Base-by-base conservation (phyloP, 345 rosid genomes). In the Arabidopsis suecica region DNA sequence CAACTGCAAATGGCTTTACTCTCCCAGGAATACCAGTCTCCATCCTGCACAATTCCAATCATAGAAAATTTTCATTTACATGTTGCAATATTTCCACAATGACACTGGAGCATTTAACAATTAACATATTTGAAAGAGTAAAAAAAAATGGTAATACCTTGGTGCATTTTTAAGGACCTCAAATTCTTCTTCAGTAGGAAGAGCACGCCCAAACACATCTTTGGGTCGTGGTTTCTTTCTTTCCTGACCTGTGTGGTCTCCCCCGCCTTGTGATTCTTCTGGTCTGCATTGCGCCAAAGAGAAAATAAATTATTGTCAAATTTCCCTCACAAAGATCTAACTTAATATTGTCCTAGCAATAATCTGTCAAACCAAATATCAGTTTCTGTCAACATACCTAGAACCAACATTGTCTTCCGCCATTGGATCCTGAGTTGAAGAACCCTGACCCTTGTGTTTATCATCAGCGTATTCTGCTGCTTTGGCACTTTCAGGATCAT, bases 201-300 rank as follows among this genome's bases (percentile, higher is more conserved):
- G 84, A 65, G 93, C n/a, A 64, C 96, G 99, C 63, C 99, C 99
- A 74, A 90, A 95, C 59, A 89, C 97, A 89, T 95, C 99, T 84
- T 88, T 95, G 5, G 97, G 93, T 63, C 97, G 84, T 41, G 83
- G 82, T 84, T 95, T 95, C 87, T 86, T 90, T 83, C 83, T 89
- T 56, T 84, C 88, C 65, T 85, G 81, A 41, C 67, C 82, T 9
- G 69, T 33, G 25, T 16, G 82, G 49, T 71, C 85, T 63, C 22
- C 69, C 34, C 45, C 70, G 23, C 73, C 72, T 33, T 53, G 13
- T 22, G 79, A 16, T 53, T 84, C 87, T 3, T 16, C 68, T 58
- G 72, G 79, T 73, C 91, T 88, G 65, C 47, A 78, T 83, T 51
- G 60, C 56, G 70, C n/a, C 28, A 68, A 32, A 57, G 32, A 65